Conservation (phyloP, 768 basidiomycete species). For the Mycena venus region DNA sequence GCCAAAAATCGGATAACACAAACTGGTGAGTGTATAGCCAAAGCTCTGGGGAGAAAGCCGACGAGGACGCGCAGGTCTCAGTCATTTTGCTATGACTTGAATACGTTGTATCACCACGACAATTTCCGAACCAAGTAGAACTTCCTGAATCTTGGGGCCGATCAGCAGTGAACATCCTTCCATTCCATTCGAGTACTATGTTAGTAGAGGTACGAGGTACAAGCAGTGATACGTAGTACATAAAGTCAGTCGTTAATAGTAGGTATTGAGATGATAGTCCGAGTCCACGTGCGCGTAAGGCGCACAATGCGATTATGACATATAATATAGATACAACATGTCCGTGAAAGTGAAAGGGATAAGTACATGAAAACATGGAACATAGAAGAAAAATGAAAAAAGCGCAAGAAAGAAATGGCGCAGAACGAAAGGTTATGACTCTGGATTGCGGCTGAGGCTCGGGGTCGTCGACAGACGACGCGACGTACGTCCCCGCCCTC, state of each 20-base stretch:
- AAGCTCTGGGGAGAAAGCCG: no score
- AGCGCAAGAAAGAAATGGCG: neutral
- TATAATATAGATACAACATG: conserved; percentile 22
- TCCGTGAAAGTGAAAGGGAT: neutral
- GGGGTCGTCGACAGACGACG: neutral
- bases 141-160: no score
- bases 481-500: neutral
- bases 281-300: conserved; percentile 12
- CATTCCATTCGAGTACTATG: no score
- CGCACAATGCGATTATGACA: conserved; percentile 13
- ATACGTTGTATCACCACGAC: no score
- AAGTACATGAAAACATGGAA: neutral
- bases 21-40: no score
- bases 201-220: neutral
- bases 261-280: neutral
- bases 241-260: neutral
- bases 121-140: no score
- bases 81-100: no score
- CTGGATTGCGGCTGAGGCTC: neutral
- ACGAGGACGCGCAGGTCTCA: no score
- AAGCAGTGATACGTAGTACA: neutral
- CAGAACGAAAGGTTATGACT: neutral
- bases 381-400: neutral
- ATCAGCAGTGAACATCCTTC: no score
- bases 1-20: no score